phyloP scores from a whole-genome alignment of 2,329 filamentous ascomycete genomes.

The Colletotrichum tofieldiae region DNA sequence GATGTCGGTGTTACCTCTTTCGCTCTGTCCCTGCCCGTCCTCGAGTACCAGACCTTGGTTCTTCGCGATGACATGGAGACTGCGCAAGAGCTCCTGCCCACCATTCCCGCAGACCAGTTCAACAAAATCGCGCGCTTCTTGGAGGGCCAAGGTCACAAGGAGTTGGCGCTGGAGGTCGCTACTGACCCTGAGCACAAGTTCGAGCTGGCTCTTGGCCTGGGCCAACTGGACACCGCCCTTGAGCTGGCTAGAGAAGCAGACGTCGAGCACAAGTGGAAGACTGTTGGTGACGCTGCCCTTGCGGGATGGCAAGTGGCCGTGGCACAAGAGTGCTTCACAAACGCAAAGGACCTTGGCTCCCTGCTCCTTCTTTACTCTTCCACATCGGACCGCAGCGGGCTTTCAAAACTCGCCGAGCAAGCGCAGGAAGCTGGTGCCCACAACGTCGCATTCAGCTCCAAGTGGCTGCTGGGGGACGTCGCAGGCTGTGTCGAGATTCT shows the following conservation, averaged over 20 bases:
- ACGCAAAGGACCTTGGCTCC: slow-evolving; percentile 92
- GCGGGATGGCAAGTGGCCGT: slow-evolving; percentile 88
- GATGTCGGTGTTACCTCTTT: slow-evolving; percentile 95
- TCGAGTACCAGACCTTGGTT: slow-evolving; percentile 97
- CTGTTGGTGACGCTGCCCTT: slow-evolving; percentile 92
- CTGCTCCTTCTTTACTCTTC: slow-evolving; percentile 91
- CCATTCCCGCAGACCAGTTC: slow-evolving; percentile 92
- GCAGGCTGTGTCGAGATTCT: slow-evolving; percentile 87
- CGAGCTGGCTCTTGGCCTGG: slow-evolving; percentile 87
- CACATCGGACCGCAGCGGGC: slow-evolving; percentile 82
- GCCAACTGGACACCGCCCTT: slow-evolving; percentile 87
- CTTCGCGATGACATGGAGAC: slow-evolving; percentile 94
- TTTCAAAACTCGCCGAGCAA: slow-evolving; percentile 80
- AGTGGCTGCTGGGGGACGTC: slow-evolving; percentile 90
- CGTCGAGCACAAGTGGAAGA: slow-evolving; percentile 98
- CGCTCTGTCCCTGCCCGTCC: slow-evolving; percentile 88
- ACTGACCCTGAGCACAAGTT: slow-evolving; percentile 98
- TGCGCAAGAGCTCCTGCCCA: slow-evolving; percentile 86
- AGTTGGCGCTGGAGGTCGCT: slow-evolving; percentile 93
- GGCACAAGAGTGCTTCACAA: slow-evolving; percentile 92
- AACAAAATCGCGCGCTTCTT: slow-evolving; percentile 99
- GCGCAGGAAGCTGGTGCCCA: slow-evolving; percentile 85
- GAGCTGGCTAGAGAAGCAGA: slow-evolving; percentile 87
- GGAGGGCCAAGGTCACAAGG: slow-evolving; percentile 97
- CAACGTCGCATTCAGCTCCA: slow-evolving; percentile 92